Evolutionary conservation across 208 protist species (phyloP), one percentile per base, ranked within the genome.

Genomic region (Angomonas ambiguus): DNA sequence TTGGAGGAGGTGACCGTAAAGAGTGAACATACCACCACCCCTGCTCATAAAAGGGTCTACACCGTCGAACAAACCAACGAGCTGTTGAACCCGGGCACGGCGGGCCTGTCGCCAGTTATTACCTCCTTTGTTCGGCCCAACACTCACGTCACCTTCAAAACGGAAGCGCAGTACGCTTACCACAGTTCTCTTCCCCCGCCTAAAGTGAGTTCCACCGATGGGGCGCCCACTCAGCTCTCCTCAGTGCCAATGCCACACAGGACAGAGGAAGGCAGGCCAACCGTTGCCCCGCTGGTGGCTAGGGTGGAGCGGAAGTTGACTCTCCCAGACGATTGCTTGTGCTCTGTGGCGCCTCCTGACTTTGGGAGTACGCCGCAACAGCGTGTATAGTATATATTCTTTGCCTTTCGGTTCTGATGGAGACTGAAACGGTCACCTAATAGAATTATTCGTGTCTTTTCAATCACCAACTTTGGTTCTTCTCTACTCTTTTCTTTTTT

Each of bases 1-100:
- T 20, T 89, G 10, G 32, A 65, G 24, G 24, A 69, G 35, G 38
- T 60, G 30, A 38, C 69, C 16, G 49, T 0, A 20, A 56, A 8
- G 31, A 61, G 30, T 1, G 30, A 22, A 3, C 18, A 48, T 4
- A 5, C 18, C 10, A 13, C 13, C 18, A 4, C 10, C 45, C 4
- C 20, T 5, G 10, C 20, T 27, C 45, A 13, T 5, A 41, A 13
- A 41, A 13, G 35, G 13, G 35, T 41, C 8, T 41, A 13, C n/a
- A n/a, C n/a, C n/a, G n/a, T n/a, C n/a, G n/a, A n/a, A n/a, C n/a
- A n/a, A n/a, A n/a, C n/a, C n/a, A n/a, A n/a, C n/a, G n/a, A n/a
- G n/a, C n/a, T n/a, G n/a, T n/a, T n/a, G n/a, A n/a, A n/a, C n/a
- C n/a, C n/a, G n/a, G n/a, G n/a, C n/a, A n/a, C n/a, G n/a, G n/a